Evolutionary conservation across 768 basidiomycete species (phyloP), one percentile per base, ranked within the genome.

Genomic region (Nevesoporus exiguus): DNA sequence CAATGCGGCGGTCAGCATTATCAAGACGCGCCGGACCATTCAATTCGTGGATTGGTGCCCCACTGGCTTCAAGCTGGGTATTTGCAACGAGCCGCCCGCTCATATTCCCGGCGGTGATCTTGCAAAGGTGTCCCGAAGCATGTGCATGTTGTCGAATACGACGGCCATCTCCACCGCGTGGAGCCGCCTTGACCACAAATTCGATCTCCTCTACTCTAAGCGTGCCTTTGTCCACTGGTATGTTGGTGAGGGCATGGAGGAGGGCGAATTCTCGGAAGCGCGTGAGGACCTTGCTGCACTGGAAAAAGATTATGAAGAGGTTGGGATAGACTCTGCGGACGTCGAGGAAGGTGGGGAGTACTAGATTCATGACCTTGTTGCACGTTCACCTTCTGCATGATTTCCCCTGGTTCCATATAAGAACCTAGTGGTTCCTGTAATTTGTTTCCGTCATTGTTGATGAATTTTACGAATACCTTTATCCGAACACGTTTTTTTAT

Each of bases 271-370:
- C 78, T 95, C 93, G 19, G 96, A 98, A 77, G 96, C 96, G 19
- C 89, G 96, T 56, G 97, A 99, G 76, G 96, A 99, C 71, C 86
- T 99, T 54, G 97, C 96, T n/a, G 96, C 96, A n/a, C 85, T 99
- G 51, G 96, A 98, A 80, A 97, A 93, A 73, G 93, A 93, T 61
- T 94, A 93, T 64, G 91, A 93, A 71, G 92, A 97, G 70, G 93
- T 86, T 61, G 82, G 84, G 49, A 76, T 74, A 27, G 75, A 76
- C 65, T 79, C 78, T 39, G 79, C 77, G 5, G 78, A 80, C 37
- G 74, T 57, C 17, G 78, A 82, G 67, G 82, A 81, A 55, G 74
- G 61, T 44, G 77, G 74, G 56, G 77, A 79, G 64, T 79, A 79
- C 66, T 79, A 71, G 61, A 55, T 40, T 52, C 15, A 49, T 37